Base-by-base conservation (phyloP, 805 yeast genomes). In the Candida xiaguanensis region DNA sequence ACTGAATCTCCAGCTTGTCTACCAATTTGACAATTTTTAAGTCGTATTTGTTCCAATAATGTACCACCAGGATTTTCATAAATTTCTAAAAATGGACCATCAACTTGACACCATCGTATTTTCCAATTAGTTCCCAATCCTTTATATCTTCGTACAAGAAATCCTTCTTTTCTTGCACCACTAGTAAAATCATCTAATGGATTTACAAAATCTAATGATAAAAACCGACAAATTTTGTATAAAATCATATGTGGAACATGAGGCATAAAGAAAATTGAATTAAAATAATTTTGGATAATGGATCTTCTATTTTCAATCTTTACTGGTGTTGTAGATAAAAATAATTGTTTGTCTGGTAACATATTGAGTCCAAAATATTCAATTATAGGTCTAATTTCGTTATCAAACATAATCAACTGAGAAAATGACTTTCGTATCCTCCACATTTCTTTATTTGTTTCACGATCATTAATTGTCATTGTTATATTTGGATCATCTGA, bases 51-150 rank as follows among this genome's bases (percentile, higher is more conserved):
- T 44, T 85, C 90, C 9, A 75, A 46, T 11, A 74, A 46, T 8
- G 67, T 57, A 2, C 85, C 85, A 18, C 76, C 77, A 3, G 78
- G 78, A 5, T 52, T 46, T 29, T 85, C 91, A 46, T 67, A 75
- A 16, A 82, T 66, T 38, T 75, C 76, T 36, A 85, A 61, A 22
- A 54, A 59, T 2, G 80, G 77, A 0, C 82, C 82, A 43, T 79
- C 82, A 14, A 82, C 69, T 31, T 77, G 77, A 56, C 84, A 83
- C 70, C 82, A 82, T 36, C 86, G 62, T 4, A 78, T 70, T 52
- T 78, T 82, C 95, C 95, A 85, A 19, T 63, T 65, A 2, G 69
- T 52, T 2, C 82, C 82, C 39, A 80, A 62, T 7, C 86, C 82
- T 50, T 82, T 81, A 38, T 78, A 76, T 32, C 83, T 69, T 44